A percentile compares a stretch with the other conserved stretches of the same genome.
Evolutionary conservation across 768 basidiomycete species (phyloP).

Genomic region (Tylopilus balloui): DNA sequence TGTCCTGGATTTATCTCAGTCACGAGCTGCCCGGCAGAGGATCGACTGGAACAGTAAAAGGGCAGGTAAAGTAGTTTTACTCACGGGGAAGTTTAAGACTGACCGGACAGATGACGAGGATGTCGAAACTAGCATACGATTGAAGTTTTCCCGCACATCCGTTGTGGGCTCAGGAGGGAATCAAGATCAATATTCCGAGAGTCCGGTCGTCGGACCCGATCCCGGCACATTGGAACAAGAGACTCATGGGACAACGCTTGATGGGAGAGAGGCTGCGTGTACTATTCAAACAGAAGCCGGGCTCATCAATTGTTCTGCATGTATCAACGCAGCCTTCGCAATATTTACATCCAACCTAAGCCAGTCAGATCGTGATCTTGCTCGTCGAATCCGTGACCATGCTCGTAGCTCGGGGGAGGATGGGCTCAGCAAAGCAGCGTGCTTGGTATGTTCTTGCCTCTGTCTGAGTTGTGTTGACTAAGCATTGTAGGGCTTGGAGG

Average conservation of each 20-base stretch:
- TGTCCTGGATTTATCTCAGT: slow-evolving; percentile 58
- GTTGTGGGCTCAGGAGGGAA: slow-evolving; percentile 14
- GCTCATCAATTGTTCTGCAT: slow-evolving; percentile 32
- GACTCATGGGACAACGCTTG: slow-evolving; percentile 42
- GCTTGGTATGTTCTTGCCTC: slow-evolving; percentile 28
- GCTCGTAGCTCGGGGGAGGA: slow-evolving; percentile 13
- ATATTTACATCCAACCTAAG: slow-evolving; percentile 19
- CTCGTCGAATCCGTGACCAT: slow-evolving; percentile 14
- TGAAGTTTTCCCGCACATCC: slow-evolving; percentile 35
- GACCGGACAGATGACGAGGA: slow-evolving; percentile 68
- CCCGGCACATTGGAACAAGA: slow-evolving; percentile 12
- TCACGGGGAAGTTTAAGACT: slow-evolving; percentile 1
- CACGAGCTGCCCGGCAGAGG: slow-evolving; percentile 48
- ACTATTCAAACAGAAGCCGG: slow-evolving; percentile 24
- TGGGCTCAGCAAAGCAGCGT: slow-evolving; percentile 29
- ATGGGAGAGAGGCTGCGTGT: slow-evolving; percentile 49
- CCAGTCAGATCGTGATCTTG: slow-evolving; percentile 18
- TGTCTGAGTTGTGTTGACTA: slow-evolving; percentile 2
- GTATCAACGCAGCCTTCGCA: slow-evolving; percentile 23
- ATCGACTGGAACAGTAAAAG: slow-evolving; percentile 89
- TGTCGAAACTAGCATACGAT: slow-evolving; percentile 64
- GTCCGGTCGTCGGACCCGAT: slow-evolving; percentile 10
- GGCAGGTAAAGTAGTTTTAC: slow-evolving; percentile 49
- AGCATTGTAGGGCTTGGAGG: slow-evolving; percentile 10
- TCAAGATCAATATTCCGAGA: slow-evolving; percentile 10